phyloP scores from a whole-genome alignment of 305 asterid genomes.

The Solanum aculeatissimum region DNA sequence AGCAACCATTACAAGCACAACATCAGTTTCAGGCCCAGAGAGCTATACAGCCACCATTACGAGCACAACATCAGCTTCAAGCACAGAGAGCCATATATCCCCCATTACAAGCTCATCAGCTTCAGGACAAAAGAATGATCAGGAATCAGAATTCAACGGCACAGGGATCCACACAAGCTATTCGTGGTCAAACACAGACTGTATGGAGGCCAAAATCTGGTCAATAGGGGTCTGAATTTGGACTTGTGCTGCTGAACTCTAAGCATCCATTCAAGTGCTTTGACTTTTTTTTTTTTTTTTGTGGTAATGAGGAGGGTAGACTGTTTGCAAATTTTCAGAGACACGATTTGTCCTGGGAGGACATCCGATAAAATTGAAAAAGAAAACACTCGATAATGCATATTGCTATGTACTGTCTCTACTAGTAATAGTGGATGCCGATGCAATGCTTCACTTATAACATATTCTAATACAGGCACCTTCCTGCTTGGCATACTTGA shows the following conservation, averaged over 20 bases:
- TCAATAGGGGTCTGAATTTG: background rate
- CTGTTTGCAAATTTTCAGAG: background rate
- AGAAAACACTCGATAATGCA: background rate
- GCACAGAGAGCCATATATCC: background rate
- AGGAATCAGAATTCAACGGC: background rate
- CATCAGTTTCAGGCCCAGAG: background rate
- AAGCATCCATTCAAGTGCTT: background rate
- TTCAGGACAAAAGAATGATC: background rate
- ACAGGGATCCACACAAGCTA: background rate
- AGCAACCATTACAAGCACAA: background rate
- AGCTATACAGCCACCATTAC: constrained; percentile 2
- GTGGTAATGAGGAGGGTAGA: background rate
- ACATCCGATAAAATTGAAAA: constrained; percentile 8
- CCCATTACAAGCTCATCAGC: background rate
- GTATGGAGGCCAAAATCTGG: constrained; percentile 5
- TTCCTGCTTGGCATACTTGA: background rate
- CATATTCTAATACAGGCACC: background rate
- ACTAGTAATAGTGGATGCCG: background rate
- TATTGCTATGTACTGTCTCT: background rate
- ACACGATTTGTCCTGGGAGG: background rate
- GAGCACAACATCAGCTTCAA: background rate
- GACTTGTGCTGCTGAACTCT: background rate
- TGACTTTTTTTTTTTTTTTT: background rate
- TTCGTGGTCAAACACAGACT: background rate
- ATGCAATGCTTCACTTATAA: background rate